These are phyloP conservation scores for Lotmaria passim DNA, from an alignment of 208 protist genomes.

Conservation along the genomic window DNA sequence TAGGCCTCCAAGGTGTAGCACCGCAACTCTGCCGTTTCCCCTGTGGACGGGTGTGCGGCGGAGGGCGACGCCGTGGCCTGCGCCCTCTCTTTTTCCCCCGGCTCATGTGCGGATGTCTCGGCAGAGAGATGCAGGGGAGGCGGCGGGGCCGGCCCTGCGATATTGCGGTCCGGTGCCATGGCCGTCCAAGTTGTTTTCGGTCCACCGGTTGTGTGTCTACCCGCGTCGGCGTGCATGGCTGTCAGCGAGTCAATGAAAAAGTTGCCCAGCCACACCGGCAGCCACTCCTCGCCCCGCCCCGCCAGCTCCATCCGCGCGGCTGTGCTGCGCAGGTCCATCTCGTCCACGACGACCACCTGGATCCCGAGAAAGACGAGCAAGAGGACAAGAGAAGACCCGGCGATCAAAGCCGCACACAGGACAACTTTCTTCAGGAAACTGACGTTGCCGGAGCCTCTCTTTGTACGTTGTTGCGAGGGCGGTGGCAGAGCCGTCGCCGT, in stretches of 20 bases:
- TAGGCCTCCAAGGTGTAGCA: conserved; percentile 81
- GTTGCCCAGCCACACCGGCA: conserved; percentile 30
- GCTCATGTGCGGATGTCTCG: too few species aligned
- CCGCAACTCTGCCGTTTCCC: not conserved
- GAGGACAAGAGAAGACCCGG: not conserved
- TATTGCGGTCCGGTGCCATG: not conserved
- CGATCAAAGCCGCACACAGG: not conserved
- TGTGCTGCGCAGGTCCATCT: conserved; percentile 10
- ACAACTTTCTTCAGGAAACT: not conserved
- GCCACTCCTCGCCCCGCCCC: conserved; percentile 17
- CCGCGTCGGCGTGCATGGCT: not conserved
- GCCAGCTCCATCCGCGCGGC: conserved; percentile 7
- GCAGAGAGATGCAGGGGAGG: conserved; percentile 9
- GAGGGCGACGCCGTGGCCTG: not conserved
- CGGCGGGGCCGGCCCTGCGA: not conserved
- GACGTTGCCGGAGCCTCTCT: not conserved
- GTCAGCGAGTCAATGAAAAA: conserved; percentile 23
- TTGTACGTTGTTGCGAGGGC: not conserved
- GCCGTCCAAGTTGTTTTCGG: not conserved
- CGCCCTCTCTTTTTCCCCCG: not conserved
- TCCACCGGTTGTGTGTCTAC: not conserved
- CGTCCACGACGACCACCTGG: conserved; percentile 14
- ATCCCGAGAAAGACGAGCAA: conserved; percentile 10
- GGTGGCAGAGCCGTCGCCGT: not conserved
- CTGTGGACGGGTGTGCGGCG: not conserved